Evolutionary conservation across 139 green algal species (phyloP), one percentile per base, ranked within the genome.

Genomic region (Prasinococcaceae sp.): DNA sequence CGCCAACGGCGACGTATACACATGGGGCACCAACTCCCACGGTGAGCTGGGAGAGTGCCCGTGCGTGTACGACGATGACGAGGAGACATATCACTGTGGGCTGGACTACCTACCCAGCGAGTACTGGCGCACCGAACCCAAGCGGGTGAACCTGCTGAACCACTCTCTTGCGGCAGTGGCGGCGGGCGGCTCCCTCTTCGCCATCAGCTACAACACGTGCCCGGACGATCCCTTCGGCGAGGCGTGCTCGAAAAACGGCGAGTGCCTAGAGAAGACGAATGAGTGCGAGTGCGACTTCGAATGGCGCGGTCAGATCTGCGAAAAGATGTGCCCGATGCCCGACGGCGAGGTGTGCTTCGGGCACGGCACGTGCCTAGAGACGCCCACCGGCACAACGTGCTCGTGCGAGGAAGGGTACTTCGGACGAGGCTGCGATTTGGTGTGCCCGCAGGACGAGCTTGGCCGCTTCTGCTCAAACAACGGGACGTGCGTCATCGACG

Each of bases 1-100:
- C 4, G 42, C 23, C 9, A 9, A 19, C 4, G 35, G 51, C 12
- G 22, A 37, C 9, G 47, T 55, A 6, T 55, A 55, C 20, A 30
- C 48, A 6, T 63, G 55, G 55, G 55, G 55, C 29, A 63, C 27
- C 14, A 63, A 63, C 44, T n/a, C 35, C 3, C 10, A 50, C 4
- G 45, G 55, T 3, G 28, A 63, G 30, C 23, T 50, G 10, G 55
- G 55, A 16, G 49, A 35, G 24, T 59, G 51, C 14, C 36, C 22
- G 24, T 59, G 51, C 22, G 51, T 59, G 51, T 14, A 23, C 30
- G 30, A 40, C 4, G n/a, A 53, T 47, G 23, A 47, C 25, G 39
- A 47, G 19, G 39, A n/a, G 19, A 10, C 39, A 6, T n/a, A 20
- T 24, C 41, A 27, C n/a, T 14, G n/a, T 16, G 9, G 9, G 24